Evolutionary conservation across 345 rosid genomes (phyloP).

Genomic region (Isatis tinctoria): DNA sequence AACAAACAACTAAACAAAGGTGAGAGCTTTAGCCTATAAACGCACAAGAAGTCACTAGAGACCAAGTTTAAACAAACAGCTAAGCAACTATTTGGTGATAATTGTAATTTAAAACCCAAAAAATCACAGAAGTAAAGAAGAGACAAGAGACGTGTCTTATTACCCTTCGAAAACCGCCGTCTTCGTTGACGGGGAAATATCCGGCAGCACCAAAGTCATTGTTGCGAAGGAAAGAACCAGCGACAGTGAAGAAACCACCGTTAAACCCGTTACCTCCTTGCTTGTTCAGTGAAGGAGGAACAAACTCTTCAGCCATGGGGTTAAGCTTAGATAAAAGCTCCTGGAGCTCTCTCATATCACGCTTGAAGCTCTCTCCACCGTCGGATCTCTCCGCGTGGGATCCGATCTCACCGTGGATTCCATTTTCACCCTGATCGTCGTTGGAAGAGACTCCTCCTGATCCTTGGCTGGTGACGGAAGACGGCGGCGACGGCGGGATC

Average conservation of each 20-base stretch:
- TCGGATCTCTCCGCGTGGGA: conserved; percentile 35
- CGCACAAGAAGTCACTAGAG: conserved; percentile 2
- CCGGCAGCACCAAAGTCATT: conserved; percentile 28
- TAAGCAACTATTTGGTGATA: not conserved
- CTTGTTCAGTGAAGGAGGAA: conserved; percentile 66
- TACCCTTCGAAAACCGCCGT: conserved; percentile 53
- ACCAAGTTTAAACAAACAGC: not conserved
- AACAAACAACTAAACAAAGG: not conserved
- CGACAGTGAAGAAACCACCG: conserved; percentile 42
- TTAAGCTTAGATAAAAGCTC: conserved; percentile 90
- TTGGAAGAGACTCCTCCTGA: conserved; percentile 36
- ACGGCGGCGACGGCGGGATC: conserved; percentile 36
- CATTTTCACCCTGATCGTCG: conserved; percentile 34
- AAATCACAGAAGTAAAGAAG: not conserved
- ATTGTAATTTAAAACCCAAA: not conserved
- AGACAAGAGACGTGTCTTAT: conserved; percentile 18
- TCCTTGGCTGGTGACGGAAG: conserved; percentile 37
- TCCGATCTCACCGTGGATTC: conserved; percentile 38
- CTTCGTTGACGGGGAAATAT: conserved; percentile 42
- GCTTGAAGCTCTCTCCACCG: conserved; percentile 44
- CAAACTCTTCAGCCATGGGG: conserved; percentile 92
- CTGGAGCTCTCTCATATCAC: conserved; percentile 71
- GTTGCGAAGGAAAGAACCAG: conserved; percentile 14
- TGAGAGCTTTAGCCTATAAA: conserved; percentile 5
- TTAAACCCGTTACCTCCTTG: conserved; percentile 31